Evolutionary conservation across 2,329 filamentous ascomycete genomes (phyloP).

Genomic region (Diaporthe sp.): DNA sequence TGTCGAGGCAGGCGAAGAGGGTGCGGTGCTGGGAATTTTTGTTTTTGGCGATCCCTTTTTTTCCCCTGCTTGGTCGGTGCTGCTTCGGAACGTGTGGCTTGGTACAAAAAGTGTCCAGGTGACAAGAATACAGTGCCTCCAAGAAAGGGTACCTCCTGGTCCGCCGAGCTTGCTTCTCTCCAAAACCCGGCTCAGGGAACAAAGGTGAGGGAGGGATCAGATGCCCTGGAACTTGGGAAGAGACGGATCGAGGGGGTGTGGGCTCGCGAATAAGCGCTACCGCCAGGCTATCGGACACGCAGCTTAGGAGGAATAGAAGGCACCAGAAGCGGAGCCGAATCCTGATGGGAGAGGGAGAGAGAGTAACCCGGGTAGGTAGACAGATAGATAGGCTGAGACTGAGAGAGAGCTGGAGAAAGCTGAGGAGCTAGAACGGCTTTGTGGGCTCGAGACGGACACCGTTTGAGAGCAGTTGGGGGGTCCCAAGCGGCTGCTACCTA

Average conservation of each 20-base stretch:
- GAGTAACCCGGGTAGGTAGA: background rate
- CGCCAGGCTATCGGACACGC: conserved; percentile 25
- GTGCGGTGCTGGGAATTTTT: conserved; percentile 28
- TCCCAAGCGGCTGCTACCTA: conserved; percentile 28
- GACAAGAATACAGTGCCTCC: conserved; percentile 19
- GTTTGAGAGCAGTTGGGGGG: conserved; percentile 33
- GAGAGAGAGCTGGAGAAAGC: conserved; percentile 15
- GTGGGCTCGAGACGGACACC: conserved; percentile 33
- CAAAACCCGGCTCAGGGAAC: conserved; percentile 17
- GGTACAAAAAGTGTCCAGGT: conserved; percentile 30
- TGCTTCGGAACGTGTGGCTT: conserved; percentile 34
- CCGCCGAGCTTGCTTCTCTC: conserved; percentile 12
- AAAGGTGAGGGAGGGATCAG: conserved; percentile 23
- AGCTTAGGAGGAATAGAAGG: conserved; percentile 19
- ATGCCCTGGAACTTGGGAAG: background rate
- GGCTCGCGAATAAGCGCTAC: conserved; percentile 35
- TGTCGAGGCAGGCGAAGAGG: conserved; percentile 17
- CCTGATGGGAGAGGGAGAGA: background rate
- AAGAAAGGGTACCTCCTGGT: conserved; percentile 28
- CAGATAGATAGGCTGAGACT: conserved; percentile 1
- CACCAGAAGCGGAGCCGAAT: conserved; percentile 27
- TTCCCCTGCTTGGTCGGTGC: conserved; percentile 17
- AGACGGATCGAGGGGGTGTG: conserved; percentile 25
- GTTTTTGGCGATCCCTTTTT: conserved; percentile 32
- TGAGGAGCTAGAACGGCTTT: conserved; percentile 23